A percentile compares a stretch with the other conserved stretches of the same genome.
Conservation (phyloP, 371 early-diverging fungal species). For the Mortierella sp. region DNA sequence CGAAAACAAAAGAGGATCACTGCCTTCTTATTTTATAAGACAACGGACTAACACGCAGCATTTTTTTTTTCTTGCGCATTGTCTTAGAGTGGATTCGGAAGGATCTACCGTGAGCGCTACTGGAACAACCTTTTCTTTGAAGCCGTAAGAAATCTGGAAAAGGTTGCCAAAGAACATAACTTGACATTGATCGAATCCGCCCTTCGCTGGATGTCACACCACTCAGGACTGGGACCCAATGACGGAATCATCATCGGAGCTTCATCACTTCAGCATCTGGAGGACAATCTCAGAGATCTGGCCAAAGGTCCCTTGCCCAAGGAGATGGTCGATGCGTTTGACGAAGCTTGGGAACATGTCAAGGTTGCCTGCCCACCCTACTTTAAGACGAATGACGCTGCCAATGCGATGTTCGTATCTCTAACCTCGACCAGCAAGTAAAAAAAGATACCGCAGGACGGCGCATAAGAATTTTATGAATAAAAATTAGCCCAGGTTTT, state of each 20-base stretch:
- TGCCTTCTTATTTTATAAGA: too few relatives aligned
- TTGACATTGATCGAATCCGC: constrained; percentile 60
- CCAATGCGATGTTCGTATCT: too few relatives aligned
- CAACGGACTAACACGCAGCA: too few relatives aligned
- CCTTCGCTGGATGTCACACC: constrained; percentile 71
- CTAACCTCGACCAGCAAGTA: too few relatives aligned
- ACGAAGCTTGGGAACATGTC: constrained; percentile 59
- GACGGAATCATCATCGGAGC: constrained; percentile 69
- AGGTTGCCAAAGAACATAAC: constrained; percentile 46
- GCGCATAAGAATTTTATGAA: too few relatives aligned
- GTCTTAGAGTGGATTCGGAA: too few relatives aligned
- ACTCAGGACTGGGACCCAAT: constrained; percentile 60
- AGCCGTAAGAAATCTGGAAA: constrained; percentile 58
- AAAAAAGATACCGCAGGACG: too few relatives aligned
- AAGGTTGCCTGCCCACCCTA: constrained; percentile 24
- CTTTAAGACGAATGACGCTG: not conserved
- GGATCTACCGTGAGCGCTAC: constrained; percentile 63
- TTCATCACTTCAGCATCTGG: constrained; percentile 61
- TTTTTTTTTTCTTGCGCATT: too few relatives aligned
- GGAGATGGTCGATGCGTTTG: constrained; percentile 60
- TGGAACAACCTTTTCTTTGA: constrained; percentile 66
- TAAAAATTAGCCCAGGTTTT: too few relatives aligned
- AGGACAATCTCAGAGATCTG: constrained; percentile 57
- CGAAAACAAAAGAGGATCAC: too few relatives aligned
- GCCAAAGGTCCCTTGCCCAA: constrained; percentile 65